Percentiles rank a stretch among this genome's conserved stretches.
Evolutionary conservation across 1,139 yeast species (phyloP).

Genomic region (Candida dubliniensis): DNA sequence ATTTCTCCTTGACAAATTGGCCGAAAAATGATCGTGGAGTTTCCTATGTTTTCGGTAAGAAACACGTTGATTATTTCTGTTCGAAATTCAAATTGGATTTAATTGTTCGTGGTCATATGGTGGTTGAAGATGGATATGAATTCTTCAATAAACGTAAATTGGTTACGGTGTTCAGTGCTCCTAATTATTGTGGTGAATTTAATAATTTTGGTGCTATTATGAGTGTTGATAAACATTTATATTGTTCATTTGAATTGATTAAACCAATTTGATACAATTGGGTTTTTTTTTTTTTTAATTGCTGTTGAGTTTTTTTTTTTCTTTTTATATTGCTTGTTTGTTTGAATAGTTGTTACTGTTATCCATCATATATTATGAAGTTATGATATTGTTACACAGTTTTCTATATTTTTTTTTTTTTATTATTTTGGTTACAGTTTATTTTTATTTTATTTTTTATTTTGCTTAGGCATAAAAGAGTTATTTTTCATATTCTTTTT

Average conservation of each 20-base stretch:
- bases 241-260: conserved; percentile 80
- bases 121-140: conserved; percentile 97
- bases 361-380: neutral
- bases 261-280: conserved; percentile 50
- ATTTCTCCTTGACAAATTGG: conserved; percentile 55
- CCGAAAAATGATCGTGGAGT: conserved; percentile 86
- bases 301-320: neutral
- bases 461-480: neutral
- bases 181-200: conserved; percentile 96
- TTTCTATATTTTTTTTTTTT: neutral
- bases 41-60: conserved; percentile 74
- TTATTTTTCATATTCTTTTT: too few relatives aligned
- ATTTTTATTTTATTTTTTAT: neutral
- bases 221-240: conserved; percentile 73
- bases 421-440: neutral
- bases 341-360: neutral
- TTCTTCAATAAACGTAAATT: conserved; percentile 90
- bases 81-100: conserved; percentile 71
- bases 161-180: conserved; percentile 95
- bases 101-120: conserved; percentile 88
- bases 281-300: neutral
- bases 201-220: conserved; percentile 90
- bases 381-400: conserved; percentile 1
- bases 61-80: conserved; percentile 72
- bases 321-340: neutral